Conservation (phyloP, 2,329 filamentous ascomycete genomes). For the Hymenoscyphus repandus region DNA sequence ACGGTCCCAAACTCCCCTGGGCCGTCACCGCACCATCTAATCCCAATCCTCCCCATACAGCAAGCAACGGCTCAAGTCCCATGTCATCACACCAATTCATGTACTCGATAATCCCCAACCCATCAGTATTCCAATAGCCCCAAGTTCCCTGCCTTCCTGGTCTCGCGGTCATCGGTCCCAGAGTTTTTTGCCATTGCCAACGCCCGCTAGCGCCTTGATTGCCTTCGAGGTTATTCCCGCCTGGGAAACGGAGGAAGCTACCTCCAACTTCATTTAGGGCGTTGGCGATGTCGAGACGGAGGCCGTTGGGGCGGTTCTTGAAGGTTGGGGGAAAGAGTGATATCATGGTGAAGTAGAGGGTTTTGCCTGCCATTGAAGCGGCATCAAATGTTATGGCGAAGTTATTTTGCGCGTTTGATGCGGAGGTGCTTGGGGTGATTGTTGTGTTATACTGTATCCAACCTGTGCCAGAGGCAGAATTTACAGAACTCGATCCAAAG, state of each 20-base stretch:
- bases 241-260: not conserved
- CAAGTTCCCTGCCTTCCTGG: constrained; percentile 37
- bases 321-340: too few species aligned
- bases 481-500: too few species aligned
- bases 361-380: too few species aligned
- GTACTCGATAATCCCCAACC: constrained; percentile 46
- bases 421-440: too few species aligned
- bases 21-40: constrained; percentile 34
- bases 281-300: not conserved
- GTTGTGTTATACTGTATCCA: too few species aligned
- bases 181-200: constrained; percentile 36
- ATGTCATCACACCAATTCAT: constrained; percentile 44
- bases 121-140: constrained; percentile 40
- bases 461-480: too few species aligned
- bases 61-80: constrained; percentile 40
- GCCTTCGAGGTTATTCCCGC: constrained; percentile 2
- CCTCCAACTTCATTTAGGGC: not conserved
- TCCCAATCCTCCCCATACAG: constrained; percentile 42
- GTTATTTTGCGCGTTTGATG: too few species aligned
- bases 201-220: too few species aligned
- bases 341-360: too few species aligned
- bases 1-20: constrained; percentile 39
- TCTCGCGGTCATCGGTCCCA: constrained; percentile 34
- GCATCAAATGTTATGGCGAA: too few species aligned
- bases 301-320: too few species aligned